Conservation (phyloP, 805 yeast species). For the Hemisphaericaspora nanyangensis region DNA sequence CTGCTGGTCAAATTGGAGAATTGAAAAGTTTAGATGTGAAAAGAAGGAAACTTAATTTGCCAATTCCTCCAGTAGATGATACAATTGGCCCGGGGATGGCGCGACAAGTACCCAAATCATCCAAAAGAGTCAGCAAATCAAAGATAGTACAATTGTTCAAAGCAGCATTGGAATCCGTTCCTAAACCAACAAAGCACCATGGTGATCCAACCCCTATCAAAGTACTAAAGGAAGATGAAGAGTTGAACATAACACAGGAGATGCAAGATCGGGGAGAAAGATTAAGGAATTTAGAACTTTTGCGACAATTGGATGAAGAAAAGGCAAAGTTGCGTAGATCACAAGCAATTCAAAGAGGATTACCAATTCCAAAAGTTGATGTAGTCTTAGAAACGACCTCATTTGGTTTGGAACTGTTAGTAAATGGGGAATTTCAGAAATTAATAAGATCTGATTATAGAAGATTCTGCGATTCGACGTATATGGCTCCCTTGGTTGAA, state of each 20-base stretch:
- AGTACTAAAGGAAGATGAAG: conserved; percentile 16
- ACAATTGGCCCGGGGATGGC: conserved; percentile 5
- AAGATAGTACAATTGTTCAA: conserved; percentile 9
- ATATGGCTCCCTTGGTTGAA: conserved; percentile 16
- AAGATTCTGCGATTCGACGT: conserved; percentile 21
- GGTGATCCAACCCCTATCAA: conserved; percentile 30
- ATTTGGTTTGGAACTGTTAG: conserved; percentile 13
- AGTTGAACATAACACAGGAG: conserved; percentile 22
- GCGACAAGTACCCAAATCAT: neutral
- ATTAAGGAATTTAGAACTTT: conserved; percentile 17
- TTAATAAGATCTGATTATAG: conserved; percentile 42
- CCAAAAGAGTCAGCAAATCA: conserved; percentile 9
- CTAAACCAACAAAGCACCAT: conserved; percentile 35
- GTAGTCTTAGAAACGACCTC: conserved; percentile 10
- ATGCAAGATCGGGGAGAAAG: conserved; percentile 26
- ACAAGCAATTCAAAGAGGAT: conserved; percentile 41
- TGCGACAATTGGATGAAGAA: conserved; percentile 23
- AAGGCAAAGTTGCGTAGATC: conserved; percentile 38
- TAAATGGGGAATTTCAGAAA: conserved; percentile 28
- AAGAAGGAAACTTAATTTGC: conserved; percentile 24
- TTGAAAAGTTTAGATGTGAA: conserved; percentile 19
- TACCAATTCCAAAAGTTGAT: conserved; percentile 35
- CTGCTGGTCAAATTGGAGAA: conserved; percentile 19
- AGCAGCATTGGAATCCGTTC: conserved; percentile 23
- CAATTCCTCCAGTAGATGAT: conserved; percentile 16